These are phyloP conservation scores for Ambrosia hybrid DNA, from an alignment of 140 eudicot species.

Conservation along the genomic window DNA sequence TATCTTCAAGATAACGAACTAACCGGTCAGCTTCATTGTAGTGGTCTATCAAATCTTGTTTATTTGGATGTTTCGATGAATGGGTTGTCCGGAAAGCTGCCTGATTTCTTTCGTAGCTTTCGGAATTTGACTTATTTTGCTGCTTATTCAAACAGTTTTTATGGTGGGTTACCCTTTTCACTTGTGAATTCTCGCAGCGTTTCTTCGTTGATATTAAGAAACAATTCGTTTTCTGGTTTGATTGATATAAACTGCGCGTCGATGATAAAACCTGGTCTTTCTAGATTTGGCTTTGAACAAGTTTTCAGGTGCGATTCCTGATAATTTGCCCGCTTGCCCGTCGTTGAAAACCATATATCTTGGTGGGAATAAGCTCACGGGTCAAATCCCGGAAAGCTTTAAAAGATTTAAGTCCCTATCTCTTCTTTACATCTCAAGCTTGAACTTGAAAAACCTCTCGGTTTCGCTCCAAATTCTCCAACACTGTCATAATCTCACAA, in stretches of 20 bases:
- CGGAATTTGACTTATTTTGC: constrained; percentile 40
- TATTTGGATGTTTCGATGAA: constrained; percentile 54
- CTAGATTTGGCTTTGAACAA: constrained; percentile 43
- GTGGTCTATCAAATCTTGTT: constrained; percentile 47
- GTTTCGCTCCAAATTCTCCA: constrained; percentile 46
- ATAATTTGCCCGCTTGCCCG: constrained; percentile 43
- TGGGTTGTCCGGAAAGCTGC: constrained; percentile 49
- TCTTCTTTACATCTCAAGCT: constrained; percentile 46
- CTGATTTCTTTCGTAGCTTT: constrained; percentile 50
- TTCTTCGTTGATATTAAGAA: constrained; percentile 41
- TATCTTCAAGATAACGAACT: constrained; percentile 45
- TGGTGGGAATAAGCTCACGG: constrained; percentile 47
- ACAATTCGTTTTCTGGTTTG: constrained; percentile 50
- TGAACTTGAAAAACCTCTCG: constrained; percentile 48
- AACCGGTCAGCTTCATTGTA: constrained; percentile 42
- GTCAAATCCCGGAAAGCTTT: constrained; percentile 60
- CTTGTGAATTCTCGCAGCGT: constrained; percentile 48
- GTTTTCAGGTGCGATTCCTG: constrained; percentile 50
- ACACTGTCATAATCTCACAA: constrained; percentile 57
- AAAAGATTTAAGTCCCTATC: constrained; percentile 43
- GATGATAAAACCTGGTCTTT: too few relatives aligned
- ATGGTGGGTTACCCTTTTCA: constrained; percentile 51
- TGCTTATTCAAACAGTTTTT: constrained; percentile 55
- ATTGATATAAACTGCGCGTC: constrained; percentile 52
- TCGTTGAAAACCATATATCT: constrained; percentile 41